These are phyloP conservation scores for Clarireedia monteithiana DNA, from an alignment of 2,329 filamentous ascomycete species.

Conservation along the genomic window DNA sequence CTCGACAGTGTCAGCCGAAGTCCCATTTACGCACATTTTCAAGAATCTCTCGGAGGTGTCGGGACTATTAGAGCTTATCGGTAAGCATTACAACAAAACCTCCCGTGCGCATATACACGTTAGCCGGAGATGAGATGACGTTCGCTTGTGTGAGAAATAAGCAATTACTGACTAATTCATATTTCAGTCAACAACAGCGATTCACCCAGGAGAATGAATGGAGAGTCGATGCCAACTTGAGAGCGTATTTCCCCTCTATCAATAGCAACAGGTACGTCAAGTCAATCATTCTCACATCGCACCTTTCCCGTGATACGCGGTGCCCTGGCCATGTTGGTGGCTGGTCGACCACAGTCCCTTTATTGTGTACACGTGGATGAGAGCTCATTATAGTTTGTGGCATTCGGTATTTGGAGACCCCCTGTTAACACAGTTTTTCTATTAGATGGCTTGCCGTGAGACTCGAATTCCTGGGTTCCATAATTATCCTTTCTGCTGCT, in stretches of 20 bases:
- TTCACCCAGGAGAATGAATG: constrained; percentile 95
- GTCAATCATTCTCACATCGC: background rate
- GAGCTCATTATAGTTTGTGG: background rate
- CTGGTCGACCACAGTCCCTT: background rate
- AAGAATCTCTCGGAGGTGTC: constrained; percentile 90
- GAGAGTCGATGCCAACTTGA: constrained; percentile 89
- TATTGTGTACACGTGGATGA: background rate
- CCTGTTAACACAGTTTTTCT: constrained; percentile 1
- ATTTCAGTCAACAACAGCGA: constrained; percentile 58
- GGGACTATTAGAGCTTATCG: constrained; percentile 92
- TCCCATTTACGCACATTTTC: constrained; percentile 97
- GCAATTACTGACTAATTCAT: background rate
- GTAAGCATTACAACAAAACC: background rate
- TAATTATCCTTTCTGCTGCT: constrained; percentile 86
- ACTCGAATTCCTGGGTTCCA: constrained; percentile 87
- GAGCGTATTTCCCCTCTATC: constrained; percentile 92
- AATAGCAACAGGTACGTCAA: constrained; percentile 48
- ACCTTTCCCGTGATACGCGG: background rate
- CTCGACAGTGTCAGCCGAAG: constrained; percentile 92
- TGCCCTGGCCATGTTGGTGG: background rate
- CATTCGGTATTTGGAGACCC: background rate
- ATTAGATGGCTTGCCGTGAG: constrained; percentile 84
- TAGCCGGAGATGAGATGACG: too few species aligned
- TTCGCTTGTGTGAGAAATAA: background rate
- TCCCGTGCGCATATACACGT: background rate